A percentile compares a stretch with the other conserved stretches of the same genome.
phyloP scores from a whole-genome alignment of 1,139 yeast genomes.

The Taphrina flavorubra region DNA sequence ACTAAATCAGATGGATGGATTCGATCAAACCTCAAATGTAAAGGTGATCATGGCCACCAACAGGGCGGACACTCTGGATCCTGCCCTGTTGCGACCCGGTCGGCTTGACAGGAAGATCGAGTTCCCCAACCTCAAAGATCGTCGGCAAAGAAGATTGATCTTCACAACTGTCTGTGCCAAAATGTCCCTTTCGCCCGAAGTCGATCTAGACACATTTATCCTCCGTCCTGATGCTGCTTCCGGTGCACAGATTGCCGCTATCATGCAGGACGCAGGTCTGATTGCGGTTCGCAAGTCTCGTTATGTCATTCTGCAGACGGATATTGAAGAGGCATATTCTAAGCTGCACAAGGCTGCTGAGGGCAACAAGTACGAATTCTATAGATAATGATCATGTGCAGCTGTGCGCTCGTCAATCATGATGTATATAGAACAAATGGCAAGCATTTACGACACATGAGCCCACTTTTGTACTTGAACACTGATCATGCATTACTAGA shows the following conservation, averaged over 20 bases:
- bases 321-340: constrained; percentile 96
- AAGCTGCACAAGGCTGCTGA: constrained; percentile 97
- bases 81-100: constrained; percentile 96
- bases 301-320: constrained; percentile 83
- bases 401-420: not conserved
- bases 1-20: constrained; percentile 98
- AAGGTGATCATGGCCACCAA: constrained; percentile 99
- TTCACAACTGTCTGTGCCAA: constrained; percentile 95
- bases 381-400: constrained; percentile 62
- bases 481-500: too few species aligned
- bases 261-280: constrained; percentile 99
- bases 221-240: constrained; percentile 95
- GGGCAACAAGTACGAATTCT: constrained; percentile 96
- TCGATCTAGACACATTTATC: constrained; percentile 90
- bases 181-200: constrained; percentile 98
- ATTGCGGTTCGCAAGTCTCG: constrained; percentile 98
- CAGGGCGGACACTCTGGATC: constrained; percentile 97
- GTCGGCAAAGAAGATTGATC: constrained; percentile 96
- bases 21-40: constrained; percentile 92
- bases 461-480: not conserved
- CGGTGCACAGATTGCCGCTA: constrained; percentile 98
- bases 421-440: constrained; percentile 8
- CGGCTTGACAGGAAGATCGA: constrained; percentile 98
- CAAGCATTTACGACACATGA: not conserved
- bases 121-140: constrained; percentile 91